A percentile compares a stretch with the other conserved stretches of the same genome.
phyloP scores from a whole-genome alignment of 192 early-diverging fungal genomes.

The Backusella liffmaniae region DNA sequence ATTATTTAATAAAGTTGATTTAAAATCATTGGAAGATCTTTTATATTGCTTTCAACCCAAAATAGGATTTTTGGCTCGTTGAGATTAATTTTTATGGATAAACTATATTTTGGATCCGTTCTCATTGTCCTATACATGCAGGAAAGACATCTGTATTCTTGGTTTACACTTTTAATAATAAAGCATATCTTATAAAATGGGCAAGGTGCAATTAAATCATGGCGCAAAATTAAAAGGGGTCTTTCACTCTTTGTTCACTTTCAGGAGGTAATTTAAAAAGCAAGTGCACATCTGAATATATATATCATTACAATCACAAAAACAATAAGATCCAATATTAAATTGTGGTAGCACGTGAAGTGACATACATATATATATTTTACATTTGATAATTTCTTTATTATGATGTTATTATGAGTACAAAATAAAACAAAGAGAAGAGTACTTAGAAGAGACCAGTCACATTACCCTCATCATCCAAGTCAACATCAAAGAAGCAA shows the following conservation, averaged over 20 bases:
- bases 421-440: background rate
- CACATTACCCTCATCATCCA: constrained; percentile 86
- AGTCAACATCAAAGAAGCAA: constrained; percentile 94
- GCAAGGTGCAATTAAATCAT: background rate
- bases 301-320: background rate
- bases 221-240: background rate
- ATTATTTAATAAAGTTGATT: background rate
- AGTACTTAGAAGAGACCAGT: constrained; percentile 80
- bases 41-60: background rate
- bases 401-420: background rate
- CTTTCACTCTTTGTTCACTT: background rate
- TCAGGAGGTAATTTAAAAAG: background rate
- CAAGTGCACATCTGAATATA: background rate
- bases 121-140: background rate
- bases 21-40: background rate
- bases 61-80: background rate
- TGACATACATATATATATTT: background rate
- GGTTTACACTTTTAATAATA: constrained; percentile 1
- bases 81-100: background rate
- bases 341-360: background rate
- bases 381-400: background rate
- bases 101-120: background rate
- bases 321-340: background rate
- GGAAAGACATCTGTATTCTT: background rate
- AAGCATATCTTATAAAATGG: background rate